phyloP scores from a whole-genome alignment of 306 rosid species.

The Quillaja saponaria region DNA sequence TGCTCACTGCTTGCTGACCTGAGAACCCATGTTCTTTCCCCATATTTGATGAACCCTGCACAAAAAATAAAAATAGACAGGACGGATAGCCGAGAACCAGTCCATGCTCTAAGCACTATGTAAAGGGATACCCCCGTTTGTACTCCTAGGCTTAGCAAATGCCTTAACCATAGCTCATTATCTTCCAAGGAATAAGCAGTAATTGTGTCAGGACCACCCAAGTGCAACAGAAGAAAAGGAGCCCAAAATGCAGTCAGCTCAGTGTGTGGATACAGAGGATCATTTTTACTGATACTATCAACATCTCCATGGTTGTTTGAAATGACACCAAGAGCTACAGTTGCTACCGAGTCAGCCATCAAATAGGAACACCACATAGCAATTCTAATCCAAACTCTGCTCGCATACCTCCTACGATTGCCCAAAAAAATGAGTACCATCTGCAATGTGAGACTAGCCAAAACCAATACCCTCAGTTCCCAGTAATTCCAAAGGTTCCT shows the following conservation, averaged over 20 bases:
- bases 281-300: neutral
- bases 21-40: constrained; percentile 7
- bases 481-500: neutral
- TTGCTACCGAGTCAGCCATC: neutral
- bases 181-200: constrained; percentile 12
- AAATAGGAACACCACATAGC: constrained; percentile 3
- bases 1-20: neutral
- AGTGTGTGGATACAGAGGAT: too few relatives aligned
- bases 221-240: constrained; percentile 2
- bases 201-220: constrained; percentile 24
- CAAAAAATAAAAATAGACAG: neutral
- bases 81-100: neutral
- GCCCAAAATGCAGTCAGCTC: neutral
- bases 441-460: neutral
- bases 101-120: neutral
- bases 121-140: neutral
- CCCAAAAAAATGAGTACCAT: neutral
- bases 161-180: constrained; percentile 19
- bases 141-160: neutral
- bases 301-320: neutral
- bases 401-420: neutral
- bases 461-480: neutral
- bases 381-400: neutral
- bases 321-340: neutral
- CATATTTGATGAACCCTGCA: neutral